Evolutionary conservation across 495 filamentous ascomycete genomes (phyloP).

Genomic region (Penicillium pulvis): DNA sequence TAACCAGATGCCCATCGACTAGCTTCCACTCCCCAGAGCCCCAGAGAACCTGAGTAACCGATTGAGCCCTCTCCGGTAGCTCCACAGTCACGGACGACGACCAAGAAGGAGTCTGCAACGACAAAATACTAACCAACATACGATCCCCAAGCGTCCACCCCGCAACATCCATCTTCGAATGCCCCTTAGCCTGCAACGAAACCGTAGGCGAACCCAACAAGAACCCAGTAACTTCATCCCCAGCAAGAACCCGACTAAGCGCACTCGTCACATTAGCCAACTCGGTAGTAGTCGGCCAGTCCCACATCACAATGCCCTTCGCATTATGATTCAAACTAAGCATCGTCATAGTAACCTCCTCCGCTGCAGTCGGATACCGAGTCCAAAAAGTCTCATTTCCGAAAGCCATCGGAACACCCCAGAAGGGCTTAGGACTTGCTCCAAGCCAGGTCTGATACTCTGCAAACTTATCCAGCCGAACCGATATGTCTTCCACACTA

Average conservation of each 20-base stretch:
- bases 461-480: constrained; percentile 52
- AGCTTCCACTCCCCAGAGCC: constrained; percentile 16
- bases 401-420: constrained; percentile 66
- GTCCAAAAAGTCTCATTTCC: constrained; percentile 63
- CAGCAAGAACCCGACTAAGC: constrained; percentile 24
- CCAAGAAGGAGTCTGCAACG: constrained; percentile 19
- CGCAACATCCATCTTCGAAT: constrained; percentile 20
- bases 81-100: constrained; percentile 8
- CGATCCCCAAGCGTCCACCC: constrained; percentile 17
- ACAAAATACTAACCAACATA: constrained; percentile 23
- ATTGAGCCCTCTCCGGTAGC: constrained; percentile 7
- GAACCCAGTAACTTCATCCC: constrained; percentile 15
- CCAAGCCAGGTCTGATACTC: constrained; percentile 34
- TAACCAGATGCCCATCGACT: constrained; percentile 9
- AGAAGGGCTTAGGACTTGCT: constrained; percentile 51
- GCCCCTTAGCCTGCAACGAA: constrained; percentile 10
- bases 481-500: constrained; percentile 55
- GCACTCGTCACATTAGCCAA: constrained; percentile 23
- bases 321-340: constrained; percentile 65
- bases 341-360: constrained; percentile 61
- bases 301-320: constrained; percentile 50
- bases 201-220: constrained; percentile 20
- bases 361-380: constrained; percentile 54
- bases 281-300: constrained; percentile 28
- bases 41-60: constrained; percentile 15